Percentiles rank a stretch among this genome's conserved stretches.
Evolutionary conservation across 306 rosid genomes (phyloP).

Genomic region (Quercus ilex): DNA sequence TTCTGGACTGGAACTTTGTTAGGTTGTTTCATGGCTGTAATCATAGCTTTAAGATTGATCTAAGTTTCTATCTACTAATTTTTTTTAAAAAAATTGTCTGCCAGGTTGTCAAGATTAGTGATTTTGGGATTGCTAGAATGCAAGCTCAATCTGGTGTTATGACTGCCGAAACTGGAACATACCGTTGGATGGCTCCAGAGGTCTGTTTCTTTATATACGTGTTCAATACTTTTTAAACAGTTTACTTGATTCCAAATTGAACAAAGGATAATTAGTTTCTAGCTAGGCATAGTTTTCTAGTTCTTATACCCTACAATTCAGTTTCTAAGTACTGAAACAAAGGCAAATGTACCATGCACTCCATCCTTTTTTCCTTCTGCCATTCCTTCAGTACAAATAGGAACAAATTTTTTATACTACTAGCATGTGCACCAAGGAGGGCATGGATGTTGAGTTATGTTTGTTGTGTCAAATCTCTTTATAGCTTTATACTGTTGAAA

Average conservation of each 20-base stretch:
- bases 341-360: background rate
- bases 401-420: background rate
- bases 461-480: background rate
- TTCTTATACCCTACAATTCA: background rate
- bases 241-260: background rate
- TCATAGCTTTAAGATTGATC: conserved; percentile 24
- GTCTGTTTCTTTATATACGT: conserved; percentile 34
- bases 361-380: background rate
- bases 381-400: background rate
- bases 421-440: too few species aligned
- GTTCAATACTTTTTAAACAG: background rate
- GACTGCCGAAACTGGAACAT: conserved; percentile 97
- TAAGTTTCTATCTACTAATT: conserved; percentile 3
- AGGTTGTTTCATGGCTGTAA: conserved; percentile 23
- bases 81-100: conserved; percentile 4
- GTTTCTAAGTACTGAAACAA: background rate
- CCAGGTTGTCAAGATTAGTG: conserved; percentile 81
- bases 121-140: conserved; percentile 32
- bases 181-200: conserved; percentile 99
- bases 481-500: background rate
- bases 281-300: background rate
- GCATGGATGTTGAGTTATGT: background rate
- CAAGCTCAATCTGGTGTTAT: conserved; percentile 50
- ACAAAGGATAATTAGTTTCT: background rate
- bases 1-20: conserved; percentile 21